Evolutionary conservation across 345 rosid genomes (phyloP).

Genomic region (Geranium rotundifolium): DNA sequence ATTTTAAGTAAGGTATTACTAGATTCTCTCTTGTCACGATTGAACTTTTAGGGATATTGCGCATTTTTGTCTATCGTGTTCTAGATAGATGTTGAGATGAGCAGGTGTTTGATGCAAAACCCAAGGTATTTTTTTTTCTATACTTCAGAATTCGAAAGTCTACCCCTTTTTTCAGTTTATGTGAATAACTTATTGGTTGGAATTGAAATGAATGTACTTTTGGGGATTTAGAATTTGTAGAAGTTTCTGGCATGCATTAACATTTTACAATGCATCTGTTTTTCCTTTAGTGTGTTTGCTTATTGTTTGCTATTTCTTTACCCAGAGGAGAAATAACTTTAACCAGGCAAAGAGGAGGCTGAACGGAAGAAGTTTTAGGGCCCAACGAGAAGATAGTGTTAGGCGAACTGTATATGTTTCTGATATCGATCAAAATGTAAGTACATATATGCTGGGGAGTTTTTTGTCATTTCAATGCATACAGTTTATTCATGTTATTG

Average conservation of each 20-base stretch:
- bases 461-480: neutral
- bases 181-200: neutral
- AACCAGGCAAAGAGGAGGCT: constrained; percentile 54
- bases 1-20: no score
- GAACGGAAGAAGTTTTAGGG: constrained; percentile 44
- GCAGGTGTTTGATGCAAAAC: neutral
- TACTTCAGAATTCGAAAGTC: neutral
- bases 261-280: neutral
- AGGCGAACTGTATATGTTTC: constrained; percentile 56
- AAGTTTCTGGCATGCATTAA: neutral
- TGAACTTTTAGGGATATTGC: neutral
- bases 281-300: neutral
- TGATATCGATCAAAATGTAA: constrained; percentile 47
- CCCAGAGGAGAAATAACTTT: constrained; percentile 46
- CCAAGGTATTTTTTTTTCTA: no score
- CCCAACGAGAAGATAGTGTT: constrained; percentile 59
- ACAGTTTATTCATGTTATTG: neutral
- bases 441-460: no score
- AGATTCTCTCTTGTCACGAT: no score
- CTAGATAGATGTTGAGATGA: neutral
- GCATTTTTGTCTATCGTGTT: neutral
- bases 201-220: neutral
- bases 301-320: constrained; percentile 4
- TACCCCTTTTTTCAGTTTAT: neutral
- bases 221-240: neutral